Base-by-base conservation (phyloP, 116 monocot genomes). In the Thalassia testudinum region DNA sequence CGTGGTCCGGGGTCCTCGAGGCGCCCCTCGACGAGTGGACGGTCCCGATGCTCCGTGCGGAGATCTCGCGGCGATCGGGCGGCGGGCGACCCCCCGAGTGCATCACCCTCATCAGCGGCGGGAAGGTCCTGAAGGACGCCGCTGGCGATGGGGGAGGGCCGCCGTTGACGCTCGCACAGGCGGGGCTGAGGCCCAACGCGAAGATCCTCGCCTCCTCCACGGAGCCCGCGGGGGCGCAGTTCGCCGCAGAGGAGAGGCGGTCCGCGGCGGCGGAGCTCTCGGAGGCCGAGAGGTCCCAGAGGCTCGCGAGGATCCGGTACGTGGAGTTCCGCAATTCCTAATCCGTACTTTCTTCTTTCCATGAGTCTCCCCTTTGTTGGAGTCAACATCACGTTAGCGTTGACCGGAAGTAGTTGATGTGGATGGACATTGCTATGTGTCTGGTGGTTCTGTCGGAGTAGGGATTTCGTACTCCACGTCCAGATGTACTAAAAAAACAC, bases 71-170 rank as follows among this genome's bases (percentile, higher is more conserved):
- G 52, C 76, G 89, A 43, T 66, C 75, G 21, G 66, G 60, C 43
- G 67, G 34, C 8, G 53, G 48, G 5, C 49, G 50, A 21, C 53
- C 43, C n/a, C 66, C 66, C 14, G 76, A 72, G 19, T 66, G 61
- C 62, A 63, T 97, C 56, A 89, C 77, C 27, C 68, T 97, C 27
- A 97, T 97, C 54, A 82, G 74, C 53, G 72, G 68, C 21, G 97
- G 90, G 8, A 82, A 79, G 54, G 62, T 90, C 16, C 60, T 89
- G 23, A 73, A 47, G 65, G 85, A 88, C 47, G 65, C 48, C 11
- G 24, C 30, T 8, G 74, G 57, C 2, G 72, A 24, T 0, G 42
- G 28, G 12, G 24, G 29, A 12, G 27, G 24, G 14, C 12, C 4
- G 29, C 17, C 5, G 17, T 22, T 27, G 26, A 50, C 63, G 8